Base-by-base conservation (phyloP, 768 basidiomycete genomes). In the Obba rivulosa region DNA sequence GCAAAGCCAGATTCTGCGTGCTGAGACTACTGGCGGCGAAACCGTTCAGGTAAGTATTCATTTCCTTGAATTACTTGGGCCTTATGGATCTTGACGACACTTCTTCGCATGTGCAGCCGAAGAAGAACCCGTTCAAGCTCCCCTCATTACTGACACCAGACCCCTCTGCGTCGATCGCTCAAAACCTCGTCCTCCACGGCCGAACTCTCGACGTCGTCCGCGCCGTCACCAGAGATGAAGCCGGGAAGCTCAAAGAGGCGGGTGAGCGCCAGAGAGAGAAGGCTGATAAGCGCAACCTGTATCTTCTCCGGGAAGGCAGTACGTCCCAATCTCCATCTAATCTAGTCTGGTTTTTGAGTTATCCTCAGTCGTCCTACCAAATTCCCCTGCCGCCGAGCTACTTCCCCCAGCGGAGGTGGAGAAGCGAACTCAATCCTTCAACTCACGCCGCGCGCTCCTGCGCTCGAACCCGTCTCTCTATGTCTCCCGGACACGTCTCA, bases 251-350 rank as follows among this genome's bases (percentile, higher is more conserved):
- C 41, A 90, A 87, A 62, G 93, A 96, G 52, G 88, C 85, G 16
- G 85, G 87, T 3, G 93, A 94, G 62, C 83, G 81, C 60, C 75
- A 78, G 51, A 76, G 92, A 41, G 83, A 92, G 66, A 94, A 94
- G 66, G 84, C 85, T 1, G 96, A 99, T 67, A 94, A 95, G 64
- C 79, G 95, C 20, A 96, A 97, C 62, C 81, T 96, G 62, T 97
- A 99, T 64, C 80, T 99, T 50, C 77, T 99, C 56, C 81, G 91
- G 11, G 96, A 99, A 79, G 96, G 96, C 73, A 90, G 94, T 90
- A 60, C 57, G 82, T 69, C 23, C 7, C 31, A 43, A 34, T 23
- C 48, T 3, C 17, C 41, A 4, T 45, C 43, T 52, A 13, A 37
- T 16, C 21, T 9, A 17, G 31, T 8, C 22, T 17, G 3, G 34